Evolutionary conservation across 495 filamentous ascomycete genomes (phyloP).

Genomic region (Oleoguttula mirabilis): DNA sequence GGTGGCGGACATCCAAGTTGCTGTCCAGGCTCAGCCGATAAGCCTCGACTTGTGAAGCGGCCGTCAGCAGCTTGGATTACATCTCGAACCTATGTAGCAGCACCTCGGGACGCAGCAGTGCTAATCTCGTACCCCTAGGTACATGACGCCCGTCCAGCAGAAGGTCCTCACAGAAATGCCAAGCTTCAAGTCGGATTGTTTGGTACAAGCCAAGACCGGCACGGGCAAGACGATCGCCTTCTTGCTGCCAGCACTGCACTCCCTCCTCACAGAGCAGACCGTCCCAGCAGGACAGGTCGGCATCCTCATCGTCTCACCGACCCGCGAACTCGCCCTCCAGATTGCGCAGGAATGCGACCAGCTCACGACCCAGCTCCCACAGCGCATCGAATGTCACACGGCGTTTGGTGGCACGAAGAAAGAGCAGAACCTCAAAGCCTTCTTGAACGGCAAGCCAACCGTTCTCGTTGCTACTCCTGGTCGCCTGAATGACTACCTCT

Average conservation of each 20-base stretch:
- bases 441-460: slow-evolving; percentile 66
- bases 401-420: slow-evolving; percentile 86
- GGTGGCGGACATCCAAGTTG: background rate
- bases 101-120: background rate
- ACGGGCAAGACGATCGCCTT: slow-evolving; percentile 37
- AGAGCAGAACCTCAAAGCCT: slow-evolving; percentile 42
- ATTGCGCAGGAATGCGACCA: slow-evolving; percentile 74
- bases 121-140: slow-evolving; percentile 27
- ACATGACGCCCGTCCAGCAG: slow-evolving; percentile 47
- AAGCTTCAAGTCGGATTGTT: slow-evolving; percentile 48
- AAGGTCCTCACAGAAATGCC: slow-evolving; percentile 42
- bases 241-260: slow-evolving; percentile 30
- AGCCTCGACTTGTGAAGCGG: slow-evolving; percentile 1
- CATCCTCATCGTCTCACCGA: slow-evolving; percentile 84
- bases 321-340: slow-evolving; percentile 87
- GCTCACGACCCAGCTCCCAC: slow-evolving; percentile 33
- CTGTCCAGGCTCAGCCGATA: background rate
- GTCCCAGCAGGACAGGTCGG: slow-evolving; percentile 54
- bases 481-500: slow-evolving; percentile 71
- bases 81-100: no score
- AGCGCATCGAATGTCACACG: slow-evolving; percentile 54
- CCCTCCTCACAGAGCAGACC: slow-evolving; percentile 38
- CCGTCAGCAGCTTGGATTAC: no score
- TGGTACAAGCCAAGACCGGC: slow-evolving; percentile 36
- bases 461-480: slow-evolving; percentile 84